These are phyloP conservation scores for Volvox africanus DNA, from an alignment of 139 green algal genomes.

Conservation along the genomic window DNA sequence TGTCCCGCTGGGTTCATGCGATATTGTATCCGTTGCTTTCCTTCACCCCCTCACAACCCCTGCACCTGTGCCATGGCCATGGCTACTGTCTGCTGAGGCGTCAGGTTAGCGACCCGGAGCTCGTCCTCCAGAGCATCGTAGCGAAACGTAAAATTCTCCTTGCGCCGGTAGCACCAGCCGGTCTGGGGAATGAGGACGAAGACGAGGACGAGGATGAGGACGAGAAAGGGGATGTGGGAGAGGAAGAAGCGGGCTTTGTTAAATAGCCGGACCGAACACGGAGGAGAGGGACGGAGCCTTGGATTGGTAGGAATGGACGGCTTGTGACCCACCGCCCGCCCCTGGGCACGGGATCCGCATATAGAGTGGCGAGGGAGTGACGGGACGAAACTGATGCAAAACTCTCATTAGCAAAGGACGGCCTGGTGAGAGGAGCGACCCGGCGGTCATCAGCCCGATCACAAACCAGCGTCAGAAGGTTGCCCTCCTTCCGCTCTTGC, in stretches of 20 bases:
- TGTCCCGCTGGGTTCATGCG: background rate
- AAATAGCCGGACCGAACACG: no score
- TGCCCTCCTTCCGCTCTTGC: no score
- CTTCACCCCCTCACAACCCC: background rate
- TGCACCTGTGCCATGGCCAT: slow-evolving; percentile 41
- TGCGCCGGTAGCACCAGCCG: slow-evolving; percentile 91
- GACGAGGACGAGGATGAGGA: background rate
- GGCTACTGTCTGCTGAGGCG: slow-evolving; percentile 41
- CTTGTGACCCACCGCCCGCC: no score
- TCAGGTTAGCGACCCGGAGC: slow-evolving; percentile 54
- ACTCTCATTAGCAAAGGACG: no score
- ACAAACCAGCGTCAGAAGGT: no score
- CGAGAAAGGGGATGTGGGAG: background rate
- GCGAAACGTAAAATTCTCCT: slow-evolving; percentile 93
- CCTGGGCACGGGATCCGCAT: no score
- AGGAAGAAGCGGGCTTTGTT: background rate
- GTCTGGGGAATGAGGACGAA: slow-evolving; percentile 33
- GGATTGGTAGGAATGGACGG: no score
- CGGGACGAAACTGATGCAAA: no score
- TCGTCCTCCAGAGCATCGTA: slow-evolving; percentile 87
- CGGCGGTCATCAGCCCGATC: no score
- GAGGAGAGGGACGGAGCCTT: no score
- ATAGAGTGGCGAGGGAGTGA: no score
- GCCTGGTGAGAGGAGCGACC: no score
- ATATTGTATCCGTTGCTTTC: background rate